Evolutionary conservation across 352 stramenopile genomes (phyloP).

Genomic region (Phytophthora pinifolia): DNA sequence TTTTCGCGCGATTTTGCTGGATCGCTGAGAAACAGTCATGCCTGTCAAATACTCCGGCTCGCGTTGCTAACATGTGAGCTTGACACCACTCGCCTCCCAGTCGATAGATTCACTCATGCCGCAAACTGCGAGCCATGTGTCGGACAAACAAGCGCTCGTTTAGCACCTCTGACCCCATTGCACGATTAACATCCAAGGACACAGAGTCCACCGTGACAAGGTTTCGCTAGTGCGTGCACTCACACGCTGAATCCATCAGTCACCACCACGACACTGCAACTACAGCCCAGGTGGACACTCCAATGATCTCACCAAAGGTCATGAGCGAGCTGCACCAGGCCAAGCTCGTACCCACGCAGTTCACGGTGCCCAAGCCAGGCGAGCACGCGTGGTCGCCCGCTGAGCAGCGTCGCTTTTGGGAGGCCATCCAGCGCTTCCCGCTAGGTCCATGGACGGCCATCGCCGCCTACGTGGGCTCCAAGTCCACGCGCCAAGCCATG

Average conservation of each 20-base stretch:
- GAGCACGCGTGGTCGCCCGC: conserved; percentile 50
- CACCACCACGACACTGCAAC: no score
- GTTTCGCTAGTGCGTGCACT: conserved; percentile 32
- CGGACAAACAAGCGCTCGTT: conserved; percentile 4
- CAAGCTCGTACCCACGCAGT: conserved; percentile 56
- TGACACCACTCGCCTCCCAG: conserved; percentile 10
- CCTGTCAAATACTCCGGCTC: conserved; percentile 10
- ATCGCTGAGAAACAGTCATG: conserved; percentile 15
- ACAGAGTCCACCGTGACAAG: not conserved
- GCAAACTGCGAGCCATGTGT: conserved; percentile 21
- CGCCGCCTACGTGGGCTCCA: conserved; percentile 58
- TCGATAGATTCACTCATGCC: conserved; percentile 16
- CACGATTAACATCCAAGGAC: conserved; percentile 22
- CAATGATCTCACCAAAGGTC: conserved; percentile 60
- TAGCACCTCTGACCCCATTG: conserved; percentile 25
- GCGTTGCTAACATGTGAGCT: no score
- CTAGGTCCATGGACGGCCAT: conserved; percentile 65
- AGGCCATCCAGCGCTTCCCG: conserved; percentile 58
- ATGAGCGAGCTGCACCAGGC: conserved; percentile 59
- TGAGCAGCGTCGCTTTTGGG: conserved; percentile 57
- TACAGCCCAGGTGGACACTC: not conserved
- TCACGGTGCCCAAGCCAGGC: conserved; percentile 53
- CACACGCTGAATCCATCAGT: no score
- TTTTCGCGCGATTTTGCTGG: not conserved
- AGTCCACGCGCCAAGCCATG: conserved; percentile 67